Percentiles rank a stretch among this genome's conserved stretches.
Conservation (phyloP, 176 grass and related monocot genomes). For the Zoysia japonica region DNA sequence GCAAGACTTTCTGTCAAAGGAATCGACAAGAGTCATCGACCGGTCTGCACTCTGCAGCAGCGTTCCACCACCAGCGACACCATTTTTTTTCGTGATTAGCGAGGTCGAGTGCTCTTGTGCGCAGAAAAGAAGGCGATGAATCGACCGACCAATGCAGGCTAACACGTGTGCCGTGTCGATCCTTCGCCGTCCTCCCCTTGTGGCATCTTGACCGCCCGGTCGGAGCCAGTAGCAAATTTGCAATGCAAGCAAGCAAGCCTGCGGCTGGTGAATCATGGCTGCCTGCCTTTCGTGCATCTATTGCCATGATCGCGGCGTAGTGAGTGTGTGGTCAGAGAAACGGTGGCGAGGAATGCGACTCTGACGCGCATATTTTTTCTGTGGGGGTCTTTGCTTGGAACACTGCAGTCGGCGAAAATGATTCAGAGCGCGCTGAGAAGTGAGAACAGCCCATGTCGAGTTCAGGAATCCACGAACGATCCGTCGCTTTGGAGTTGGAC, state of each 20-base stretch:
- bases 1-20: not conserved
- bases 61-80: constrained; percentile 27
- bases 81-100: not conserved
- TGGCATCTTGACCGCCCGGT: not conserved
- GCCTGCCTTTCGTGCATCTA: constrained; percentile 14
- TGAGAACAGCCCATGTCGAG: not conserved
- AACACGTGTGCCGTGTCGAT: constrained; percentile 1
- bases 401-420: not conserved
- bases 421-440: constrained; percentile 21
- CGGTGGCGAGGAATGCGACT: not conserved
- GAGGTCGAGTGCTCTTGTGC: not conserved
- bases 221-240: not conserved
- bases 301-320: not conserved
- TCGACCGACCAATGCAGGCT: constrained; percentile 1
- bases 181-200: not conserved
- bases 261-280: constrained; percentile 34
- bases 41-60: not conserved
- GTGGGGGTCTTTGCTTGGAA: not conserved
- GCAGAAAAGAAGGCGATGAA: not conserved
- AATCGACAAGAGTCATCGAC: not conserved
- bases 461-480: not conserved
- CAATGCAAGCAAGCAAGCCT: not conserved
- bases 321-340: not conserved
- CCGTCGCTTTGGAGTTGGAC: not conserved
- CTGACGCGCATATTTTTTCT: not conserved